A percentile compares a stretch with the other conserved stretches of the same genome.
These are phyloP conservation scores for Suillus lakei DNA, from an alignment of 768 basidiomycete species.

Conservation along the genomic window DNA sequence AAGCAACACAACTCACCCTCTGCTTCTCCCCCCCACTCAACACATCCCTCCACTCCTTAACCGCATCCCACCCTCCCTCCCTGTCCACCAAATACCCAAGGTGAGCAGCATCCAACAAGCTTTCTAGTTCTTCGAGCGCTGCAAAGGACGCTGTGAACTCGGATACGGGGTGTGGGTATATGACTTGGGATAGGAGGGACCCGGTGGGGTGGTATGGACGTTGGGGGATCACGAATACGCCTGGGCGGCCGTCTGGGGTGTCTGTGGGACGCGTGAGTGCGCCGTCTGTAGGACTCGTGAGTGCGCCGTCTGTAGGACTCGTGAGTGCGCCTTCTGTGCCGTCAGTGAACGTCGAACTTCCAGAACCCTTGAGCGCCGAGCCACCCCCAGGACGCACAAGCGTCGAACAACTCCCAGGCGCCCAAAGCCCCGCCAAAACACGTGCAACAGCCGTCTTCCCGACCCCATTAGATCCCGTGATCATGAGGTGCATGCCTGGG, in stretches of 20 bases:
- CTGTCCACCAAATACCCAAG: constrained; percentile 83
- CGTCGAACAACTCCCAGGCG: constrained; percentile 47
- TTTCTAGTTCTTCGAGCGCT: constrained; percentile 71
- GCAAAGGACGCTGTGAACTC: constrained; percentile 20
- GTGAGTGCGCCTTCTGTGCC: no score
- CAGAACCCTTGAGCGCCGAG: no score
- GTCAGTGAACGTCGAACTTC: no score
- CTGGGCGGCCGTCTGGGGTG: constrained; percentile 45
- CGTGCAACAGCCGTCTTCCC: constrained; percentile 91
- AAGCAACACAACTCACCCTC: constrained; percentile 51
- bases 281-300: no score
- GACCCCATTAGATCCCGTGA: constrained; percentile 91
- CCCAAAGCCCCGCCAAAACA: constrained; percentile 91
- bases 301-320: no score
- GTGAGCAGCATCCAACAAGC: constrained; percentile 81
- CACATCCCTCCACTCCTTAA: constrained; percentile 97
- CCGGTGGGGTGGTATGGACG: constrained; percentile 92
- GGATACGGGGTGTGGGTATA: constrained; percentile 49
- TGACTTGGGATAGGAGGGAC: constrained; percentile 88
- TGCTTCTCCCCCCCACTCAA: constrained; percentile 98
- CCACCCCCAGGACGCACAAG: background rate
- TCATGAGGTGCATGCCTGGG: constrained; percentile 87
- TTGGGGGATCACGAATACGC: constrained; percentile 89
- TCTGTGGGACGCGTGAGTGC: constrained; percentile 25
- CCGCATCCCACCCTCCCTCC: constrained; percentile 87